These are phyloP conservation scores for Leersia perrieri DNA, from an alignment of 176 grass and related monocot genomes.

Conservation along the genomic window DNA sequence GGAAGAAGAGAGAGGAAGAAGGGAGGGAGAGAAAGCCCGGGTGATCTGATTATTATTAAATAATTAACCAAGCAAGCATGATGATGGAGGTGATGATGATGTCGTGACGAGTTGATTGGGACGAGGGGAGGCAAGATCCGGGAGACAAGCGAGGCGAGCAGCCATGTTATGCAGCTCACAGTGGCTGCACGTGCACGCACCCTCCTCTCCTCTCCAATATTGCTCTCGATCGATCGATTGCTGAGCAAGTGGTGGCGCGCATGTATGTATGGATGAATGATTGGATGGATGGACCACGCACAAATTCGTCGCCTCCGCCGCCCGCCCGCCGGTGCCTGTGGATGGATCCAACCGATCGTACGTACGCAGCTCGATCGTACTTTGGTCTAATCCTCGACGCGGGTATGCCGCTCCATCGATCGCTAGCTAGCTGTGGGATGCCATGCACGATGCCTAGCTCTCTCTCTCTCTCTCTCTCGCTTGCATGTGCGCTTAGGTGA, in stretches of 20 bases:
- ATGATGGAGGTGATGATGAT: neutral
- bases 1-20: neutral
- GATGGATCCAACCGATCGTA: neutral
- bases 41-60: neutral
- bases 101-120: conserved; percentile 24
- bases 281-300: neutral
- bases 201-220: too few species aligned
- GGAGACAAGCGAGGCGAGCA: conserved; percentile 45
- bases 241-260: too few species aligned
- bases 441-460: neutral
- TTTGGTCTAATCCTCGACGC: neutral
- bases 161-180: conserved; percentile 34
- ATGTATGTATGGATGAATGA: neutral
- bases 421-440: neutral
- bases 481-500: conserved; percentile 4
- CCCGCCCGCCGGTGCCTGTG: neutral
- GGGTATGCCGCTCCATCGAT: too few species aligned
- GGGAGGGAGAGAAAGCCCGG: neutral
- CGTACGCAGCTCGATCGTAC: neutral
- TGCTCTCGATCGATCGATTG: too few species aligned
- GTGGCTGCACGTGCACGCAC: conserved; percentile 36
- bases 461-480: neutral
- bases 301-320: conserved; percentile 13
- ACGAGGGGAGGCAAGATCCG: conserved; percentile 54
- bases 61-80: neutral